Conservation (phyloP, 164 flowering plant species). For the Kalanchoe fedtschenkoi region DNA sequence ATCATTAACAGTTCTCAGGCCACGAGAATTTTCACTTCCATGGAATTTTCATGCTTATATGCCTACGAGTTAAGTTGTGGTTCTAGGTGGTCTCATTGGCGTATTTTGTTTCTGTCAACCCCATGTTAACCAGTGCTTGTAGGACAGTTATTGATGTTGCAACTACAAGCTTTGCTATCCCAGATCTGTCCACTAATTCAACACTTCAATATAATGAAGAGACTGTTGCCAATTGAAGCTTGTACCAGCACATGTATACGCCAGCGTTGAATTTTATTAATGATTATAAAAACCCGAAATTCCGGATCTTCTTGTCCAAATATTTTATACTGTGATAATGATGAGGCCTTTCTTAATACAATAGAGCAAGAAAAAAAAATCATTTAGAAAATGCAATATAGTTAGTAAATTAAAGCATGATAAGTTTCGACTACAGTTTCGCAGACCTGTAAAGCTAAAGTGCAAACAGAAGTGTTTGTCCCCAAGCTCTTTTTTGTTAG, state of each 20-base stretch:
- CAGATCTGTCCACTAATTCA: not conserved
- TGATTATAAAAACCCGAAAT: not conserved
- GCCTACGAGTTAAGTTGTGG: not conserved
- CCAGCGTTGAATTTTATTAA: not conserved
- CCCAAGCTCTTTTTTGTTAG: not conserved
- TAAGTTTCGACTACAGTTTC: not conserved
- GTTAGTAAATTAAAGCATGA: not conserved
- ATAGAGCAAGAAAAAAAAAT: not conserved
- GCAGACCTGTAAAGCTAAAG: slow-evolving; percentile 2
- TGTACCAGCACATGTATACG: not conserved
- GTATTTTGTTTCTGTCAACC: not conserved
- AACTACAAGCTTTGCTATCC: not conserved
- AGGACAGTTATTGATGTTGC: slow-evolving; percentile 3
- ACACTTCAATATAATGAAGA: not conserved
- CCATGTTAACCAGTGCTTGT: not conserved
- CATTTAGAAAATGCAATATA: not conserved
- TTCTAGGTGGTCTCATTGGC: not conserved
- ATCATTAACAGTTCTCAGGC: not conserved
- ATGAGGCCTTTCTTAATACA: not conserved
- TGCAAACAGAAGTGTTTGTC: not conserved
- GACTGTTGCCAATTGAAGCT: not conserved
- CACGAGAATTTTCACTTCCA: no score
- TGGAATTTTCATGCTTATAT: not conserved
- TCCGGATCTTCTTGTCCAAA: not conserved
- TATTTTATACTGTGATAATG: not conserved